A percentile compares a stretch with the other conserved stretches of the same genome.
Conservation (phyloP, 2,329 filamentous ascomycete species). For the Endocalyx cinctus region DNA sequence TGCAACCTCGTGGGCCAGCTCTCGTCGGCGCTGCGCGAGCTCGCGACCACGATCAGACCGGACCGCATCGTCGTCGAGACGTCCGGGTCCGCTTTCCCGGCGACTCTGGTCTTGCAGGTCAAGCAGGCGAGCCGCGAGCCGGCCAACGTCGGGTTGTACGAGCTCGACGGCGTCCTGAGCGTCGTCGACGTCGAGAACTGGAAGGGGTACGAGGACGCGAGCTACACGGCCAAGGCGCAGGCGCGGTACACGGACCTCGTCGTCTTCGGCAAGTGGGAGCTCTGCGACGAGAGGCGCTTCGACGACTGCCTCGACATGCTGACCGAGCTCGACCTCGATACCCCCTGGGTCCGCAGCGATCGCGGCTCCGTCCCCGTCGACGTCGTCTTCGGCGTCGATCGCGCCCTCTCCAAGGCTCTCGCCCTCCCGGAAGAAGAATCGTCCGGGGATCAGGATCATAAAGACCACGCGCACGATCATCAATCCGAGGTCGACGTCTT, state of each 20-base stretch:
- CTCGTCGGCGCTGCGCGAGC: constrained; percentile 70
- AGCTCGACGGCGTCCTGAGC: constrained; percentile 80
- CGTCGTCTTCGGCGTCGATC: constrained; percentile 83
- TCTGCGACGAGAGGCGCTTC: constrained; percentile 65
- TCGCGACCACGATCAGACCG: constrained; percentile 55
- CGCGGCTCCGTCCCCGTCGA: constrained; percentile 74
- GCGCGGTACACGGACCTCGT: constrained; percentile 86
- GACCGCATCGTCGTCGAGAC: constrained; percentile 95
- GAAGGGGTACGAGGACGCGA: constrained; percentile 87
- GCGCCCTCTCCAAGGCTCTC: constrained; percentile 67
- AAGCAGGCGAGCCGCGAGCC: constrained; percentile 72
- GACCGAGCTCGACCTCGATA: constrained; percentile 74
- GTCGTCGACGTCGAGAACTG: constrained; percentile 96
- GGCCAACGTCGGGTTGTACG: constrained; percentile 57
- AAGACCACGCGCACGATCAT: constrained; percentile 47
- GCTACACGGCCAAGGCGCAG: constrained; percentile 83
- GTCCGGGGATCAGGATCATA: constrained; percentile 28
- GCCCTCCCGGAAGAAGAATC: constrained; percentile 38
- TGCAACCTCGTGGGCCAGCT: constrained; percentile 96
- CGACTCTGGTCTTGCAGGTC: constrained; percentile 85
- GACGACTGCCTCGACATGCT: constrained; percentile 76
- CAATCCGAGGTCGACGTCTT: constrained; percentile 93
- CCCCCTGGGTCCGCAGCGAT: constrained; percentile 80
- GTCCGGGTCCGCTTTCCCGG: constrained; percentile 79
- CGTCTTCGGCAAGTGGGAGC: constrained; percentile 91